Evolutionary conservation across 176 grass and related monocot species (phyloP).

Genomic region (Musa schizocarpa): DNA sequence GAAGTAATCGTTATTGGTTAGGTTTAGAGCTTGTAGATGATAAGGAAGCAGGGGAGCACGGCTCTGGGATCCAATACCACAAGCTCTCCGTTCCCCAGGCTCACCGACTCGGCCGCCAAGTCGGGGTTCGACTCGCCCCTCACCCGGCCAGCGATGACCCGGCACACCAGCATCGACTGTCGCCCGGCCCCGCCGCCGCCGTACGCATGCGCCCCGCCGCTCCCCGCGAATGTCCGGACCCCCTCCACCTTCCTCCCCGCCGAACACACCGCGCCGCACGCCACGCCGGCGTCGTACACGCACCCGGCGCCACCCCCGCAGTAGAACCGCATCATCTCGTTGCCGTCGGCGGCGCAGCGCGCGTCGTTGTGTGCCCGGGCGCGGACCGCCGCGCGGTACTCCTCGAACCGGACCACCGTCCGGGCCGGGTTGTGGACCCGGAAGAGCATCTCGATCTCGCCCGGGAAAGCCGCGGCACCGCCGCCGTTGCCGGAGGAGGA

Average conservation of each 20-base stretch:
- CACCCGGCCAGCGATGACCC: constrained; percentile 77
- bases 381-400: constrained; percentile 57
- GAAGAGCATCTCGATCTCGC: constrained; percentile 88
- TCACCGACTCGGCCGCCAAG: constrained; percentile 54
- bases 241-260: constrained; percentile 8
- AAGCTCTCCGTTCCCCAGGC: constrained; percentile 55
- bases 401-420: constrained; percentile 75
- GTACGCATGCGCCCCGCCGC: constrained; percentile 66
- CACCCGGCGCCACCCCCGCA: neutral
- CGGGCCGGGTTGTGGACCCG: constrained; percentile 70
- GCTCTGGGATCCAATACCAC: constrained; percentile 69
- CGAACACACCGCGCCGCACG: constrained; percentile 12
- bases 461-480: constrained; percentile 30
- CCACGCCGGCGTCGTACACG: constrained; percentile 18
- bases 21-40: constrained; percentile 73
- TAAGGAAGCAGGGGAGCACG: constrained; percentile 88
- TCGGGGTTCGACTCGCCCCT: neutral
- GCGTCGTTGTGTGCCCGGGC: constrained; percentile 30
- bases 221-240: constrained; percentile 69
- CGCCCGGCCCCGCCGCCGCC: constrained; percentile 32
- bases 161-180: constrained; percentile 80
- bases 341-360: constrained; percentile 70
- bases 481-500: constrained; percentile 6
- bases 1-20: neutral
- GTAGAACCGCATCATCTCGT: constrained; percentile 91